Base-by-base conservation (phyloP, 2,329 filamentous ascomycete species). In the Alternaria alternata region DNA sequence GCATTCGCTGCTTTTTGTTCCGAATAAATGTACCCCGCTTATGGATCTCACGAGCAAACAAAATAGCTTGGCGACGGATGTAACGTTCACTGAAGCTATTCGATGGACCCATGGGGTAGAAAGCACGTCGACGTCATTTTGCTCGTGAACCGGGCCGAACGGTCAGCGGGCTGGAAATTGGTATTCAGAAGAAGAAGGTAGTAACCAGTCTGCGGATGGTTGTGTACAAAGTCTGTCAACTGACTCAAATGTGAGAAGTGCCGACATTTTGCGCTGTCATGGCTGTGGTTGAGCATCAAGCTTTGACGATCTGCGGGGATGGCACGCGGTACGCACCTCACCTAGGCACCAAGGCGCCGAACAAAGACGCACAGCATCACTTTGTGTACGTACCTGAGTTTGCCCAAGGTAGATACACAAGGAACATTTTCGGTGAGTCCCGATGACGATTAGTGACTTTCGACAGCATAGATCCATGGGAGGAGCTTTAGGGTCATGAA, bases 21-120 rank as follows among this genome's bases (percentile, higher is more conserved):
- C 56, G 64, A 61, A 59, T 71, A 62, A 46, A 62, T 61, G 44
- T 72, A 73, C 75, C 74, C 74, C 75, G 73, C 75, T 52, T 62
- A 66, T 65, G 67, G 67, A 71, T 68, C 65, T 54, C 63, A 66
- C 65, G 59, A 57, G 55, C 65, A 66, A 63, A 57, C 54, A 59
- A 52, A 14, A 59, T 38, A 51, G 56, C 51, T 62, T 54, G 47
- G 57, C 49, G 52, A 62, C 61, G 59, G 65, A 75, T 75, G 69
- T 68, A 68, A 69, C 66, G 36, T 60, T 56, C 57, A 41, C 44
- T 65, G 64, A 71, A 68, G 68, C 58, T 65, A 65, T 69, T 22
- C 59, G 39, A 53, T 24, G 57, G 54, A 49, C 39, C 53, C 41
- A 58, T 56, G 49, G 48, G 44, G 48, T 43, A 46, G 16, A 24